Conservation (phyloP, 345 rosid genomes). For the Eucalyptus urophylla region DNA sequence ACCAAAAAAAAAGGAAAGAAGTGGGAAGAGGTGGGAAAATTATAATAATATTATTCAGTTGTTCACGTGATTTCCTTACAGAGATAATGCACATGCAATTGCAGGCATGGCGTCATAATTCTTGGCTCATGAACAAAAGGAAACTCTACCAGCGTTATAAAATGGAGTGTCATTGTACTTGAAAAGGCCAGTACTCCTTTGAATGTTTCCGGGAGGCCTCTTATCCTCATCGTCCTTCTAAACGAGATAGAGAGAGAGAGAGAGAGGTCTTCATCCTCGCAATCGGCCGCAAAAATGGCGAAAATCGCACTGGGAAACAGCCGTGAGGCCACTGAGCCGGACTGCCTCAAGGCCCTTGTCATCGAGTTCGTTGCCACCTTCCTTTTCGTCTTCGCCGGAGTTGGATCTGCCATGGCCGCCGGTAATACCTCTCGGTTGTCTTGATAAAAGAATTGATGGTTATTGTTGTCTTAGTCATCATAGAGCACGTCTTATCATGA, state of each 20-base stretch:
- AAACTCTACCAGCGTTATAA: not conserved
- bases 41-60: not conserved
- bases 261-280: not conserved
- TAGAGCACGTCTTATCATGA: not conserved
- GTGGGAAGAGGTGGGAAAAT: not conserved
- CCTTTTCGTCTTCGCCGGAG: conserved; percentile 75
- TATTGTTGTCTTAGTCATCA: not conserved
- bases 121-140: not conserved
- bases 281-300: conserved; percentile 15
- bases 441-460: not conserved
- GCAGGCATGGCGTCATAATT: not conserved
- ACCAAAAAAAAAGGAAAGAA: not conserved
- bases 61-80: not conserved
- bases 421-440: conserved; percentile 11
- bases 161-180: not conserved
- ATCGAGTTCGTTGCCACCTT: conserved; percentile 84
- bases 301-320: conserved; percentile 56
- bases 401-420: conserved; percentile 71
- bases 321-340: conserved; percentile 49
- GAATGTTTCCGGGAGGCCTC: not conserved
- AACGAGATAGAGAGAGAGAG: not conserved
- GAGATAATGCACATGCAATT: not conserved
- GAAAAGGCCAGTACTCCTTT: not conserved
- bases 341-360: conserved; percentile 65
- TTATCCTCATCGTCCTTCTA: not conserved